Base-by-base conservation (phyloP, 768 basidiomycete genomes). In the Boletales sp. region DNA sequence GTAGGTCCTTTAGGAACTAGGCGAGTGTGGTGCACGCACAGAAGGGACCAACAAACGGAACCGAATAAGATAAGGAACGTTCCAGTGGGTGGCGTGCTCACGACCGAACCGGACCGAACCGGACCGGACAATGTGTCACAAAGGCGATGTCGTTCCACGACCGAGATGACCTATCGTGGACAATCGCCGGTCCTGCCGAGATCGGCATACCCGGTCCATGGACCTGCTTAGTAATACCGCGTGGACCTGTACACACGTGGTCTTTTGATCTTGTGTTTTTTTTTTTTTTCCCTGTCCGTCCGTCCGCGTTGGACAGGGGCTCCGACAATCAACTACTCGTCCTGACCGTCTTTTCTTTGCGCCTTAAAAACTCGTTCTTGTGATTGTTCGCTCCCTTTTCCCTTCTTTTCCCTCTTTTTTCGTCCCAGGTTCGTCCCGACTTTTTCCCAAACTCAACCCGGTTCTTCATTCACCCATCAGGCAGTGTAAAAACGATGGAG, bases 251-350 rank as follows among this genome's bases (percentile, higher is more conserved):
- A 49, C 31, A 49, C 65, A 68, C 66, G 65, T 67, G 65, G 44
- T 50, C 53, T 46, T 62, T 64, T 67, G 64, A 67, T 66, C 61
- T 66, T 48, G 61, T 21, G 2, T 21, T 21, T 21, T 34, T 34
- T 34, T 34, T 63, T 66, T 66, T 66, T 67, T 68, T 63, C 66
- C 64, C 59, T 65, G 66, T 63, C 60, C 50, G 56, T 59, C 66
- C 58, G 63, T 21, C 21, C 21, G 21, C 53, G 51, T 61, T 66
- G 61, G 65, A 68, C 65, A 67, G 65, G 65, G 65, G 65, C 65
- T 67, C 64, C 21, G 66, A 68, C 65, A 68, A 68, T 68, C 66
- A 54, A 68, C 65, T 21, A 47, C 61, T 64, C 58, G 59, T 46
- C 49, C 59, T 34, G 48, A 41, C 19, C 43, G 55, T 32, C 57